A percentile compares a stretch with the other conserved stretches of the same genome.
phyloP scores from a whole-genome alignment of 1,284 basidiomycete species.

The Sporisorium scitamineum region DNA sequence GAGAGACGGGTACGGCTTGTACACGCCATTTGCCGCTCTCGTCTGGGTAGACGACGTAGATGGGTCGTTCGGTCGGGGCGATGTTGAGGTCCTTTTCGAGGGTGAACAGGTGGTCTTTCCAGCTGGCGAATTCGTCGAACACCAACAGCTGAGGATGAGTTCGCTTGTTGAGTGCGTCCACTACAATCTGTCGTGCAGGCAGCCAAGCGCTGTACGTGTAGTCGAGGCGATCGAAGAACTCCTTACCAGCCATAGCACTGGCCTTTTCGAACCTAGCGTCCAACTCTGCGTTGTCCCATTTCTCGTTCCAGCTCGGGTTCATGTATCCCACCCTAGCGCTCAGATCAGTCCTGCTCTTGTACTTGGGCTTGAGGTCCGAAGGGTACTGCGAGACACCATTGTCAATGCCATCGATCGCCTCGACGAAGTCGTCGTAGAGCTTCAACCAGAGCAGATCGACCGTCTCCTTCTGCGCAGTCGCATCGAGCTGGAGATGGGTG shows the following conservation, averaged over 20 bases:
- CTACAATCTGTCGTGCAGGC: constrained; percentile 86
- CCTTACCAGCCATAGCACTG: constrained; percentile 83
- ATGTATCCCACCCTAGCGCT: constrained; percentile 62
- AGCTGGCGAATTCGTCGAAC: constrained; percentile 83
- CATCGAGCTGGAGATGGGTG: constrained; percentile 73
- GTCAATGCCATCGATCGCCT: constrained; percentile 94
- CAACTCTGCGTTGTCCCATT: constrained; percentile 44
- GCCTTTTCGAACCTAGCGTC: constrained; percentile 78
- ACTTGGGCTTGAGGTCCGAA: constrained; percentile 51
- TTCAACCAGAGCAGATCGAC: constrained; percentile 86
- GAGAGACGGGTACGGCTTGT: constrained; percentile 86
- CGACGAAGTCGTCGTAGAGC: constrained; percentile 90
- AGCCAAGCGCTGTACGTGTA: constrained; percentile 92
- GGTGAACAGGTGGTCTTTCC: constrained; percentile 95
- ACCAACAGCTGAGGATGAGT: constrained; percentile 78
- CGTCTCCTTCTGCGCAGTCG: constrained; percentile 74
- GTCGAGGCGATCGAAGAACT: constrained; percentile 84
- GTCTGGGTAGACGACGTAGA: constrained; percentile 88
- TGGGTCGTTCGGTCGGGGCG: constrained; percentile 71
- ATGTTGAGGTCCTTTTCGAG: constrained; percentile 74
- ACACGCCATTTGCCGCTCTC: constrained; percentile 87
- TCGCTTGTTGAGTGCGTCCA: constrained; percentile 76
- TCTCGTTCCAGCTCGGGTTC: constrained; percentile 68
- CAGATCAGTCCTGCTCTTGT: constrained; percentile 65
- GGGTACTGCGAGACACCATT: constrained; percentile 67